Evolutionary conservation across 108 stramenopile species (phyloP).

Genomic region (Cyclotella baltica): DNA sequence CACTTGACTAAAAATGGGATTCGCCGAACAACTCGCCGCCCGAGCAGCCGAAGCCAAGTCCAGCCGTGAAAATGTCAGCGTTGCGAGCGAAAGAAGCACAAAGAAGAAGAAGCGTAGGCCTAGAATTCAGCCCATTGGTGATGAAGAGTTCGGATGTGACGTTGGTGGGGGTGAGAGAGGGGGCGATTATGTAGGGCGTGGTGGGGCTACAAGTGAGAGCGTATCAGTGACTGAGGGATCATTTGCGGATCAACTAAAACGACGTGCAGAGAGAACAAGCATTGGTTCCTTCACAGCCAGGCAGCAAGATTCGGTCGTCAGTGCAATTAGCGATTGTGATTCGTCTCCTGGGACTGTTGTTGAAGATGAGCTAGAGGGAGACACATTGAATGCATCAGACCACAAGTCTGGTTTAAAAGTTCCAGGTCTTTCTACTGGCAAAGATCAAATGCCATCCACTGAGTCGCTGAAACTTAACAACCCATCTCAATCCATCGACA

Average conservation of each 20-base stretch:
- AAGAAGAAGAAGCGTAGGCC: slow-evolving; percentile 1
- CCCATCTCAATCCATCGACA: no score
- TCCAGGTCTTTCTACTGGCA: no score
- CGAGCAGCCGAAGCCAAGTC: not conserved
- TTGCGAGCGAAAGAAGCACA: not conserved
- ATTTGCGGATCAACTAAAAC: not conserved
- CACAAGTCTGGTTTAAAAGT: no score
- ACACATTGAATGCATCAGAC: no score
- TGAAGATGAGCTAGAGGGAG: no score
- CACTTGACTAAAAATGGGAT: slow-evolving; percentile 9
- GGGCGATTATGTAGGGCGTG: no score
- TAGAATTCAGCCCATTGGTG: not conserved
- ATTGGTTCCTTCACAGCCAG: not conserved
- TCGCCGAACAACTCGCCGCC: slow-evolving; percentile 2
- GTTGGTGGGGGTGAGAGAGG: not conserved
- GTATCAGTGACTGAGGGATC: not conserved
- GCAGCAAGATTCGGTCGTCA: not conserved
- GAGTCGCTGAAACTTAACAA: no score
- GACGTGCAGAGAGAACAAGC: not conserved
- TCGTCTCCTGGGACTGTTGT: no score
- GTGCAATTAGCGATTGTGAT: not conserved
- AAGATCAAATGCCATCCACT: no score
- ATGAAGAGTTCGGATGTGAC: not conserved
- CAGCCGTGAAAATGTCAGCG: not conserved
- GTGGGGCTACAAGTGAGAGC: no score